These are phyloP conservation scores for Boletus bicolor DNA, from an alignment of 768 basidiomycete species.

Conservation along the genomic window DNA sequence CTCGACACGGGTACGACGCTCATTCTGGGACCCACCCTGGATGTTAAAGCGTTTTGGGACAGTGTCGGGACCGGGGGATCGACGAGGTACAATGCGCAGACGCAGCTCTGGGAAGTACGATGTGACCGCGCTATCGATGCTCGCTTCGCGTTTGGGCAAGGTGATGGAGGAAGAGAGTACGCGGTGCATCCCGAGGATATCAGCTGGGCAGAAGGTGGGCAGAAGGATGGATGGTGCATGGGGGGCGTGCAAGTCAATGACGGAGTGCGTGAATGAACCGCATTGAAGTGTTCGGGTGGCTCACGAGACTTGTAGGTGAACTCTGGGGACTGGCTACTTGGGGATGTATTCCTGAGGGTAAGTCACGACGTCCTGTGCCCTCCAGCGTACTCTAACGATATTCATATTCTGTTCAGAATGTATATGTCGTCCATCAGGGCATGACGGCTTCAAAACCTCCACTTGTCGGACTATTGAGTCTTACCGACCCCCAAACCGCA, in stretches of 20 bases:
- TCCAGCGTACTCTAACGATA: conserved; percentile 1
- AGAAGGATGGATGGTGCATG: conserved; percentile 47
- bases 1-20: conserved; percentile 64
- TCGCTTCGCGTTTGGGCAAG: conserved; percentile 43
- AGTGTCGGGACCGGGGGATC: conserved; percentile 41
- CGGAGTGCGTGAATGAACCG: conserved; percentile 31
- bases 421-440: conserved; percentile 49
- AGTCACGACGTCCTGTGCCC: conserved; percentile 9
- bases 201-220: conserved; percentile 44
- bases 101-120: conserved; percentile 46
- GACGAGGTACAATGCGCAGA: conserved; percentile 34
- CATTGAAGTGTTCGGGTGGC: neutral
- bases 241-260: conserved; percentile 57
- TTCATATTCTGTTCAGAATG: conserved; percentile 38
- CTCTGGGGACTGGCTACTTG: conserved; percentile 60
- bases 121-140: conserved; percentile 49
- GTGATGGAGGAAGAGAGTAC: conserved; percentile 35
- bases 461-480: conserved; percentile 42
- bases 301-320: conserved; percentile 35
- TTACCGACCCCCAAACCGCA: conserved; percentile 39
- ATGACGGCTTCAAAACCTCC: conserved; percentile 39
- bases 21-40: conserved; percentile 49
- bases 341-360: conserved; percentile 56
- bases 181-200: conserved; percentile 50
- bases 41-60: conserved; percentile 53